These are phyloP conservation scores for Fraxinus cuspidata DNA, from an alignment of 257 asterid genomes.

Conservation along the genomic window DNA sequence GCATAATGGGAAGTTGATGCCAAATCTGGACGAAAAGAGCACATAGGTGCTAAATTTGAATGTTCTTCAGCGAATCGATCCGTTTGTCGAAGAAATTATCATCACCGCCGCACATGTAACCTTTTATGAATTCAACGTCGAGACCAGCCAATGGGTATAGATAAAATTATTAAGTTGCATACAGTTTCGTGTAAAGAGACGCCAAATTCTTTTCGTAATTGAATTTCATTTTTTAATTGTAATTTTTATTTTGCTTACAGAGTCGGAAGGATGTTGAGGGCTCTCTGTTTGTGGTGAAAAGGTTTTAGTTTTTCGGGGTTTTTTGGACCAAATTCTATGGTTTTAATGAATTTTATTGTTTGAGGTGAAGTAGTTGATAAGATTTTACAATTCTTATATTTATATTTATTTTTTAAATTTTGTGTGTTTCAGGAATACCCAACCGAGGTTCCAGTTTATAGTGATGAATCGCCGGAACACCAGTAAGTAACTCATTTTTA, in stretches of 20 bases:
- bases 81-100: slow-evolving; percentile 73
- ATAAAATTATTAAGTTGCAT: too few relatives aligned
- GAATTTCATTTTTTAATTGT: not conserved
- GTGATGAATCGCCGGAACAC: slow-evolving; percentile 81
- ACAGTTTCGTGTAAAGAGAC: not conserved
- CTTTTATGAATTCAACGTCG: slow-evolving; percentile 64
- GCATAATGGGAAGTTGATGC: slow-evolving; percentile 65
- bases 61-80: slow-evolving; percentile 86
- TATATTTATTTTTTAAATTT: not conserved
- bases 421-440: slow-evolving; percentile 57
- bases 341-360: too few relatives aligned
- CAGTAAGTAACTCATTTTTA: slow-evolving; percentile 10
- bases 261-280: slow-evolving; percentile 93
- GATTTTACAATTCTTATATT: too few relatives aligned
- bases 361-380: too few relatives aligned
- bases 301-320: slow-evolving; percentile 32
- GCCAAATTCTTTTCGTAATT: not conserved
- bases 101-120: slow-evolving; percentile 79
- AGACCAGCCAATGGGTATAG: slow-evolving; percentile 69
- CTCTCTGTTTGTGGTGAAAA: slow-evolving; percentile 83
- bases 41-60: slow-evolving; percentile 71
- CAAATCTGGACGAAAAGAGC: slow-evolving; percentile 70
- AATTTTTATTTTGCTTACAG: slow-evolving; percentile 31
- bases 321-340: not conserved
- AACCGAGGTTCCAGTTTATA: slow-evolving; percentile 79